These are phyloP conservation scores for Xylariaceae sp. DNA, from an alignment of 2,329 filamentous ascomycete genomes.

Conservation along the genomic window DNA sequence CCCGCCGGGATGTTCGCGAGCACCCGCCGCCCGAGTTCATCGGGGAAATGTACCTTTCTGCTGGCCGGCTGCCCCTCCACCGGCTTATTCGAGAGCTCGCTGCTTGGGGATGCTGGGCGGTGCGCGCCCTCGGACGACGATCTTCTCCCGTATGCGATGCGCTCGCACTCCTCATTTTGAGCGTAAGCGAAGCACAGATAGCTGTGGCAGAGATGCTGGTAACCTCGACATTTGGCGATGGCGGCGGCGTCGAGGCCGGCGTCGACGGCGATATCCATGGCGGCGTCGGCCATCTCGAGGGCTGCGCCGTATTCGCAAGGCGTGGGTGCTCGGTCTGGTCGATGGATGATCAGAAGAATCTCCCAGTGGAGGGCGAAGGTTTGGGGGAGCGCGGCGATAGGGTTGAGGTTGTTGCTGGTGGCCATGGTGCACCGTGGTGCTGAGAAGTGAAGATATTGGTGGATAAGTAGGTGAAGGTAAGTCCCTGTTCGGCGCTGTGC, in stretches of 20 bases:
- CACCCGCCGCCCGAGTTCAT: too few species aligned
- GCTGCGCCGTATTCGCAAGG: constrained; percentile 3
- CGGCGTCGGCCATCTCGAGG: constrained; percentile 7
- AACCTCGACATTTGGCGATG: neutral
- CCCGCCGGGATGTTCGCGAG: too few species aligned
- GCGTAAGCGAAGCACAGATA: constrained; percentile 1
- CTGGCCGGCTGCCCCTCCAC: too few species aligned
- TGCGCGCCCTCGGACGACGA: neutral
- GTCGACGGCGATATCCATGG: constrained; percentile 3
- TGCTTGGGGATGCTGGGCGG: too few species aligned
- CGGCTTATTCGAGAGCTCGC: too few species aligned
- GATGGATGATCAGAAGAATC: neutral
- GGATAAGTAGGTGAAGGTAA: too few species aligned
- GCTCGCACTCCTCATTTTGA: constrained; percentile 3
- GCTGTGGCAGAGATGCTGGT: constrained; percentile 10
- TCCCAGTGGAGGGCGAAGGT: constrained; percentile 10
- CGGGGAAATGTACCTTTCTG: too few species aligned
- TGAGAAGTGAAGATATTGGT: too few species aligned
- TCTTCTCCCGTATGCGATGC: constrained; percentile 5
- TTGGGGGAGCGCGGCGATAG: neutral
- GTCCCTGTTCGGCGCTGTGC: too few species aligned
- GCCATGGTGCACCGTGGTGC: too few species aligned
- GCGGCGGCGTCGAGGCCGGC: neutral
- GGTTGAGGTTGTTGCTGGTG: neutral
- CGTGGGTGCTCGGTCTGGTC: neutral